Evolutionary conservation across 2,329 filamentous ascomycete species (phyloP).

Genomic region (Cryphonectria radicalis): DNA sequence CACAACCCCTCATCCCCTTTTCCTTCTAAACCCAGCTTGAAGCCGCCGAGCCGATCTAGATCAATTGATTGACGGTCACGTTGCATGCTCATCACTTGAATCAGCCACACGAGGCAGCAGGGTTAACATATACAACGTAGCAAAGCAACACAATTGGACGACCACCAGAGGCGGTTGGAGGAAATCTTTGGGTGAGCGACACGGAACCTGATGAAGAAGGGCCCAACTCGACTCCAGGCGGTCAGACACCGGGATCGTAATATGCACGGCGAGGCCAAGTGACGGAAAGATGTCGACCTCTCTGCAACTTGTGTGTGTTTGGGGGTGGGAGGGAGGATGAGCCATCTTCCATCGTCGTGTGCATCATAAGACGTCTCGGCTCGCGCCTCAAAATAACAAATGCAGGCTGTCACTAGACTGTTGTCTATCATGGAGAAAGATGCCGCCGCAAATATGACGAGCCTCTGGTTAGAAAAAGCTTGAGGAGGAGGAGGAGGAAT

Average conservation of each 20-base stretch:
- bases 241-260: neutral
- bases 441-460: neutral
- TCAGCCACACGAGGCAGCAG: constrained; percentile 1
- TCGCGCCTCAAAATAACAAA: neutral
- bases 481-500: neutral
- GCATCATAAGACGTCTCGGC: neutral
- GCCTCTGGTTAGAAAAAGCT: neutral
- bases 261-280: neutral
- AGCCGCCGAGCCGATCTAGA: neutral
- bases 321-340: neutral
- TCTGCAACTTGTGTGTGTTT: neutral
- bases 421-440: neutral
- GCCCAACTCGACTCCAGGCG: neutral
- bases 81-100: neutral
- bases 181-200: neutral
- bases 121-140: neutral
- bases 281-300: neutral
- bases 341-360: neutral
- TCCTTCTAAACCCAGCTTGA: neutral
- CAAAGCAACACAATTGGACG: neutral
- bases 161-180: neutral
- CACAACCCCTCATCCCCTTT: neutral
- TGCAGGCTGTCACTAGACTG: neutral
- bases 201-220: neutral
- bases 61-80: neutral